Evolutionary conservation across 129 eudicot genomes (phyloP).

Genomic region (Escallonia herrerae): DNA sequence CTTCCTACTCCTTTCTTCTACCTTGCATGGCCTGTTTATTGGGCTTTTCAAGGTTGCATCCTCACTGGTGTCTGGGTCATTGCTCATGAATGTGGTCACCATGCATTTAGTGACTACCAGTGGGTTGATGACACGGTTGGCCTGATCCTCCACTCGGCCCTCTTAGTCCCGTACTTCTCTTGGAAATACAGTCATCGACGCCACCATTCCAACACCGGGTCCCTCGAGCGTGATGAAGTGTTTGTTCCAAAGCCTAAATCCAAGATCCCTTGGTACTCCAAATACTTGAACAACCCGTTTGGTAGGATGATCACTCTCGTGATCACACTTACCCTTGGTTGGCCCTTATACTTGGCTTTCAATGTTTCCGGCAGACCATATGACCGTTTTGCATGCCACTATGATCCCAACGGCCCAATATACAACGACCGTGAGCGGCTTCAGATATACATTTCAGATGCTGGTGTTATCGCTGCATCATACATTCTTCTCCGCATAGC

Average conservation of each 20-base stretch:
- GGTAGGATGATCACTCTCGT: slow-evolving; percentile 19
- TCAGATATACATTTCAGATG: slow-evolving; percentile 14
- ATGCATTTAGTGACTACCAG: slow-evolving; percentile 23
- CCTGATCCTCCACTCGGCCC: slow-evolving; percentile 22
- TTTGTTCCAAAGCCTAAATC: slow-evolving; percentile 25
- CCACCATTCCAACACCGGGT: slow-evolving; percentile 31
- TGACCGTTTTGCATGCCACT: slow-evolving; percentile 21
- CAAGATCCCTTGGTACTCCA: slow-evolving; percentile 16
- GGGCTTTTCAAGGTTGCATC: slow-evolving; percentile 22
- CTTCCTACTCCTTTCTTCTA: slow-evolving; percentile 14
- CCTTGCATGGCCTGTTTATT: slow-evolving; percentile 24
- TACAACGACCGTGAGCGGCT: slow-evolving; percentile 24
- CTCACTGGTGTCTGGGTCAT: slow-evolving; percentile 26
- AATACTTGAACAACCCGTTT: slow-evolving; percentile 25
- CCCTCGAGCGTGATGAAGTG: slow-evolving; percentile 26
- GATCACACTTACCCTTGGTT: slow-evolving; percentile 17
- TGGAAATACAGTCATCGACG: slow-evolving; percentile 25
- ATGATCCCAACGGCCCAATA: slow-evolving; percentile 18
- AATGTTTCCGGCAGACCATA: slow-evolving; percentile 20
- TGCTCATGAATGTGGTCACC: slow-evolving; percentile 30
- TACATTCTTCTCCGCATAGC: not conserved
- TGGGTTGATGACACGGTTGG: slow-evolving; percentile 20
- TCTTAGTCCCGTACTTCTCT: slow-evolving; percentile 20
- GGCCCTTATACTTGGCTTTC: slow-evolving; percentile 24
- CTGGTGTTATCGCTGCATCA: slow-evolving; percentile 11